Conservation (phyloP, 495 filamentous ascomycete species). For the Chaetomium cochliodes region DNA sequence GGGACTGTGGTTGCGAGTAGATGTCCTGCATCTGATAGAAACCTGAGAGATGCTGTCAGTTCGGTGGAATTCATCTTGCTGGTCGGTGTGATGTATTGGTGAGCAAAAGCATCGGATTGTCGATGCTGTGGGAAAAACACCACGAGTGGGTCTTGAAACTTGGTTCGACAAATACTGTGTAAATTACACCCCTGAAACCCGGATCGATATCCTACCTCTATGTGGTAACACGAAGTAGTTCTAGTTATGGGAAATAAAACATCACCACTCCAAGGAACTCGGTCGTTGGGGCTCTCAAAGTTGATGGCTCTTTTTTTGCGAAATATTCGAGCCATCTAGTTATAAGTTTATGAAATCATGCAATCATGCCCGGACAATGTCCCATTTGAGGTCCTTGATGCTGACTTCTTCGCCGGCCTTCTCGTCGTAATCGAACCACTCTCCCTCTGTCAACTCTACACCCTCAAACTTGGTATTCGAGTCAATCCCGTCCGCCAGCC, state of each 20-base stretch:
- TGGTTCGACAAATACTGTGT: too few species aligned
- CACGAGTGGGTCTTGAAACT: too few species aligned
- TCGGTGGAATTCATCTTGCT: constrained; percentile 33
- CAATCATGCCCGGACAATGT: constrained; percentile 63
- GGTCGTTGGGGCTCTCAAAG: too few species aligned
- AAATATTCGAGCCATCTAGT: not conserved
- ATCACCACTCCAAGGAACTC: too few species aligned
- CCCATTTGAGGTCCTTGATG: constrained; percentile 90
- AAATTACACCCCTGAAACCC: too few species aligned
- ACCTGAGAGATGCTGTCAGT: constrained; percentile 37
- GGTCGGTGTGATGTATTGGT: not conserved
- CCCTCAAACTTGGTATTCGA: constrained; percentile 72
- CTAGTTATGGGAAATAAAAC: too few species aligned
- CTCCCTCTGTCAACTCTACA: constrained; percentile 81
- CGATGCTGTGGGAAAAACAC: too few species aligned
- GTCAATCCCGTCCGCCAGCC: constrained; percentile 78
- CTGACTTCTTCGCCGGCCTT: constrained; percentile 60
- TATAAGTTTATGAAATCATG: too few species aligned
- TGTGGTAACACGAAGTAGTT: too few species aligned
- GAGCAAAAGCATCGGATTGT: not conserved
- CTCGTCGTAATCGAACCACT: constrained; percentile 63
- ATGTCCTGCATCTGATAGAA: constrained; percentile 53
- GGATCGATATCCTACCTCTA: too few species aligned
- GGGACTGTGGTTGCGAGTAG: constrained; percentile 46
- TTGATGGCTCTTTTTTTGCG: not conserved